A percentile compares a stretch with the other conserved stretches of the same genome.
Evolutionary conservation across 345 rosid species (phyloP).

Genomic region (Nephelium lappaceum): DNA sequence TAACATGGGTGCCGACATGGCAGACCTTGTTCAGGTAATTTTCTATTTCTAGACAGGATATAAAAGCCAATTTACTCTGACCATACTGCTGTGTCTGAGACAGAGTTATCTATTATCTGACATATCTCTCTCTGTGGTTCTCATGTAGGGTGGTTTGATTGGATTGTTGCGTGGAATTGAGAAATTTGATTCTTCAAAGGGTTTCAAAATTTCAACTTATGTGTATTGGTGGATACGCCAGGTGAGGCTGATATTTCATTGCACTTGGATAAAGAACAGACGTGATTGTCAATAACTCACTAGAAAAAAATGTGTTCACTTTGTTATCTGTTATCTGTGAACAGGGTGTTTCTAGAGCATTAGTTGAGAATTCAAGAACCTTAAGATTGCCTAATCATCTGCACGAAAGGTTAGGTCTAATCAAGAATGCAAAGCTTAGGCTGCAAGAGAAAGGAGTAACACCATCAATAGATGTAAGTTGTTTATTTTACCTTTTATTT

Average conservation of each 20-base stretch:
- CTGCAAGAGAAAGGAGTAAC: constrained; percentile 83
- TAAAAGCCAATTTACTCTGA: constrained; percentile 2
- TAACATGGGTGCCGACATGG: constrained; percentile 91
- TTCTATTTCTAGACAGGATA: constrained; percentile 5
- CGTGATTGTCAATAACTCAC: not conserved
- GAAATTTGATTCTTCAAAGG: constrained; percentile 94
- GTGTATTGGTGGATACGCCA: constrained; percentile 99
- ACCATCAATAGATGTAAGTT: constrained; percentile 88
- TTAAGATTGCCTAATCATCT: constrained; percentile 85
- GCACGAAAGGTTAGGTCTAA: constrained; percentile 81
- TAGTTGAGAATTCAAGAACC: constrained; percentile 84
- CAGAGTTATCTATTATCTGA: not conserved
- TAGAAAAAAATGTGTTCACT: not conserved
- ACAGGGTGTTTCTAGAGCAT: constrained; percentile 91
- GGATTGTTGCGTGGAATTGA: constrained; percentile 94
- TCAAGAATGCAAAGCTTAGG: constrained; percentile 85
- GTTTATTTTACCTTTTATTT: not conserved
- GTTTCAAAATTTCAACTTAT: constrained; percentile 88
- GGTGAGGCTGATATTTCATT: constrained; percentile 43
- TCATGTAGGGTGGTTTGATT: constrained; percentile 85
- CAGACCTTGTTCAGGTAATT: constrained; percentile 95
- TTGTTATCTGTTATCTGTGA: constrained; percentile 23
- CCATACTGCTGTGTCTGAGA: not conserved
- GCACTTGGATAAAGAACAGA: not conserved
- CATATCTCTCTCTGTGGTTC: not conserved